Conservation (phyloP, 192 early-diverging fungal species). For the Entomortierella lignicola region DNA sequence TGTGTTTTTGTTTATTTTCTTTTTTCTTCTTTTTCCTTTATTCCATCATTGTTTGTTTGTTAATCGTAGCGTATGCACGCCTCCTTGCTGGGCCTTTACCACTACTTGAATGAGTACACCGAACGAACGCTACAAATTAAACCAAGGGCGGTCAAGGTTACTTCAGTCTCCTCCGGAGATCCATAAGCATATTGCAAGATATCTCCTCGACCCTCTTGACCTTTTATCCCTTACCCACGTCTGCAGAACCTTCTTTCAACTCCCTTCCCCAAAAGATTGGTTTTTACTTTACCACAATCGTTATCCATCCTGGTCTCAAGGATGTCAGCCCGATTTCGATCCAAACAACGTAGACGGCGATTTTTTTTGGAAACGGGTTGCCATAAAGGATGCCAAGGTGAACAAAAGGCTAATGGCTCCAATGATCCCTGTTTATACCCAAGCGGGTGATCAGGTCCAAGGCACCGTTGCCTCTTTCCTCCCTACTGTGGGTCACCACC, state of each 20-base stretch:
- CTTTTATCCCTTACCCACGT: neutral
- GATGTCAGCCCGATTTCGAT: neutral
- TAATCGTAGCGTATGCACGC: too few relatives aligned
- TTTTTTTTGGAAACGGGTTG: neutral
- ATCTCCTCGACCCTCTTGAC: neutral
- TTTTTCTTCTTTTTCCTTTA: too few relatives aligned
- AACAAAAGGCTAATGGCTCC: too few relatives aligned
- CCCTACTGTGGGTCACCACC: too few relatives aligned
- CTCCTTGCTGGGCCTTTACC: too few relatives aligned
- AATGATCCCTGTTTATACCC: too few relatives aligned
- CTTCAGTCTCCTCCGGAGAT: neutral
- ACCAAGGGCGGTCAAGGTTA: neutral
- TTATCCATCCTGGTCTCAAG: neutral
- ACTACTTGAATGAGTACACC: too few relatives aligned
- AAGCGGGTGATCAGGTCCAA: too few relatives aligned
- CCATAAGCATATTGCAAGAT: neutral
- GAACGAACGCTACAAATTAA: neutral
- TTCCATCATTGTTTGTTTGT: too few relatives aligned
- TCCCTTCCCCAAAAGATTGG: neutral
- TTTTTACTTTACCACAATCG: neutral
- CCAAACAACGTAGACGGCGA: neutral
- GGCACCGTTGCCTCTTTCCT: too few relatives aligned
- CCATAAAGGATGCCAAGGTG: neutral
- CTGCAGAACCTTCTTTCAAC: neutral
- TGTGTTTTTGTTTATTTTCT: too few relatives aligned